phyloP scores from a whole-genome alignment of 352 stramenopile species.

The Phytophthora citrophthora region DNA sequence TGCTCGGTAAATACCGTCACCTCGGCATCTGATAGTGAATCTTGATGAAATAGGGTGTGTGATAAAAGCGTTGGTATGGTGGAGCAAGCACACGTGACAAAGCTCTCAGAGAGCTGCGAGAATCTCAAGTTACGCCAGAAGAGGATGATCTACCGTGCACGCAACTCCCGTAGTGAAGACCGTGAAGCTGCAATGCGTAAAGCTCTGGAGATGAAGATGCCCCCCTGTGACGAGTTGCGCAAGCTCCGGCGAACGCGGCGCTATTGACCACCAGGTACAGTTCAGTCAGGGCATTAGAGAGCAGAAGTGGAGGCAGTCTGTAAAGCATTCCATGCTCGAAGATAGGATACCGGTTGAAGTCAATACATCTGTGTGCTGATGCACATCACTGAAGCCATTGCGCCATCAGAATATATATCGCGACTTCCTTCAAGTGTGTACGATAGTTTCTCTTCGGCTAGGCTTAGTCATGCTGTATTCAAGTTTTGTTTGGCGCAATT shows the following conservation, averaged over 20 bases:
- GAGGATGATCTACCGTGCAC: conserved; percentile 86
- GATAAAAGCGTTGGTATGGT: conserved; percentile 57
- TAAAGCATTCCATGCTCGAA: conserved; percentile 3
- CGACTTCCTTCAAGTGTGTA: conserved; percentile 11
- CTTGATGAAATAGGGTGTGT: conserved; percentile 40
- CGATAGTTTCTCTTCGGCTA: no score
- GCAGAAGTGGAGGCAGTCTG: background rate
- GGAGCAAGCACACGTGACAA: conserved; percentile 78
- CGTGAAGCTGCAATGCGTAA: conserved; percentile 78
- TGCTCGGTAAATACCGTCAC: conserved; percentile 5
- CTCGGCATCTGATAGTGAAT: conserved; percentile 27
- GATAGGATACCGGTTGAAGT: background rate
- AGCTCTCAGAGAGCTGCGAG: conserved; percentile 79
- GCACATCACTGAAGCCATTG: no score
- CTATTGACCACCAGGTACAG: conserved; percentile 41
- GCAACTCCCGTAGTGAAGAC: conserved; percentile 79
- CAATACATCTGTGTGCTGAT: background rate
- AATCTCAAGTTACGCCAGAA: conserved; percentile 87
- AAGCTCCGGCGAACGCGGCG: conserved; percentile 66
- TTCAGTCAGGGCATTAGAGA: conserved; percentile 23
- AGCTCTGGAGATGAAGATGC: conserved; percentile 86
- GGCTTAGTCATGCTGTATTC: no score
- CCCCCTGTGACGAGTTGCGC: conserved; percentile 82
- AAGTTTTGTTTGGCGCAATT: no score
- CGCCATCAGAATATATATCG: conserved; percentile 8